Evolutionary conservation across 345 rosid species (phyloP).

Genomic region (Toxicodendron radicans): DNA sequence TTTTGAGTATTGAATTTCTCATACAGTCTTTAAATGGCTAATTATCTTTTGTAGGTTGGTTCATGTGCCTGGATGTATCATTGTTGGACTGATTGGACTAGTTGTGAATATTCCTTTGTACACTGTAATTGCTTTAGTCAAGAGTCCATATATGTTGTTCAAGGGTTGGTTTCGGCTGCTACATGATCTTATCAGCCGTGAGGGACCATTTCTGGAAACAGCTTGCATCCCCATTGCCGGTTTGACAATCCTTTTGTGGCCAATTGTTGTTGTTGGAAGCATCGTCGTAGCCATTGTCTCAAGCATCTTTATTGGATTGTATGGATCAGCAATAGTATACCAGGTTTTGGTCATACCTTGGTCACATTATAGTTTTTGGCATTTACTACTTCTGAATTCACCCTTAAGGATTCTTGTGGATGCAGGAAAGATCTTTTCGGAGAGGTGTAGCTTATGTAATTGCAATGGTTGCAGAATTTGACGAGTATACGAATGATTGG

Average conservation of each 20-base stretch:
- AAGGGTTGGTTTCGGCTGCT: constrained; percentile 73
- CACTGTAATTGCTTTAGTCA: constrained; percentile 60
- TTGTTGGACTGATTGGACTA: constrained; percentile 67
- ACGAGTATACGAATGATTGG: constrained; percentile 85
- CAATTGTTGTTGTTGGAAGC: constrained; percentile 71
- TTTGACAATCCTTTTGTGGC: constrained; percentile 79
- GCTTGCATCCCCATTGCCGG: constrained; percentile 84
- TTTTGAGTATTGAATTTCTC: background rate
- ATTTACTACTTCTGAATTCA: constrained; percentile 3
- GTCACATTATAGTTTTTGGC: background rate
- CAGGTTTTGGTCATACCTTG: constrained; percentile 42
- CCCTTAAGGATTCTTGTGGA: constrained; percentile 9
- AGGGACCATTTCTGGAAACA: constrained; percentile 82
- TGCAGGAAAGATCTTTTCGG: constrained; percentile 75
- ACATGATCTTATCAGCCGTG: constrained; percentile 68
- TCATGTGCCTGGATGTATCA: constrained; percentile 71
- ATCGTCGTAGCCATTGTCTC: constrained; percentile 51
- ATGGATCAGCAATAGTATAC: constrained; percentile 70
- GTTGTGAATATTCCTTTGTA: constrained; percentile 66
- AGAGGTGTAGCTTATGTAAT: constrained; percentile 82
- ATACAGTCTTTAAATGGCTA: background rate
- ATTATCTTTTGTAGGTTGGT: constrained; percentile 47
- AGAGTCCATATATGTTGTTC: constrained; percentile 75
- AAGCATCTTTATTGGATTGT: constrained; percentile 69
- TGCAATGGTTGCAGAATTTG: constrained; percentile 87